Base-by-base conservation (phyloP, 2,329 filamentous ascomycete genomes). In the Talaromyces sp. region DNA sequence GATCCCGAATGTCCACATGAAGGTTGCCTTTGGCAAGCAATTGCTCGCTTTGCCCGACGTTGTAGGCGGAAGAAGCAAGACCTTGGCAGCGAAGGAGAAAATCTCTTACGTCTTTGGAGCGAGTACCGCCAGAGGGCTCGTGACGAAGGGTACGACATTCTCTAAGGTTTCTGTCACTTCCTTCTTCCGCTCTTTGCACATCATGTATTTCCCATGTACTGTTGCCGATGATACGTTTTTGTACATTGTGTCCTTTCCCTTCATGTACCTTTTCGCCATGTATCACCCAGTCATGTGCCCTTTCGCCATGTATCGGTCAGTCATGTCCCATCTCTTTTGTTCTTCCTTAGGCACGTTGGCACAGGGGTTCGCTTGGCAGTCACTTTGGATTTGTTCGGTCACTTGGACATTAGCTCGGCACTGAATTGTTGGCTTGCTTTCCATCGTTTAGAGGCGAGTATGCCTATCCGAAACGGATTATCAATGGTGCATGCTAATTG, bases 11-110 rank as follows among this genome's bases (percentile, higher is more conserved):
- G 65, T 56, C 43, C 39, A 3, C 62, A 64, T 43, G 41, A 48
- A 27, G 65, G 61, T 31, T 70, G 68, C 43, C 45, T 63, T 16
- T 69, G 68, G 68, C 62, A 58, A 56, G 37, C 62, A 22, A 62
- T 70, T 48, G 64, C 67, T 31, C 43, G 27, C 8, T 58, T 67
- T 62, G 45, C 48, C 50, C 13, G 22, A 4, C 33, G 31, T 47
- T 65, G 37, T 27, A 19, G n/a, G 19, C 19, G n/a, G 10, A 65
- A 63, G 39, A 52, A 63, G 11, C 11, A 54, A 3, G 9, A 61
- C 13, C 52, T 62, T 2, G 9, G 14, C 5, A 13, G 24, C 24
- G 31, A 58, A 22, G 43, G 24, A n/a, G 64, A 60, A 31, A 31
- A 59, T 7, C 57, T 68, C 24, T 58, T 68, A 61, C 45, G 24